Conservation (phyloP, 441 rosid genomes). For the Capsella rubella region DNA sequence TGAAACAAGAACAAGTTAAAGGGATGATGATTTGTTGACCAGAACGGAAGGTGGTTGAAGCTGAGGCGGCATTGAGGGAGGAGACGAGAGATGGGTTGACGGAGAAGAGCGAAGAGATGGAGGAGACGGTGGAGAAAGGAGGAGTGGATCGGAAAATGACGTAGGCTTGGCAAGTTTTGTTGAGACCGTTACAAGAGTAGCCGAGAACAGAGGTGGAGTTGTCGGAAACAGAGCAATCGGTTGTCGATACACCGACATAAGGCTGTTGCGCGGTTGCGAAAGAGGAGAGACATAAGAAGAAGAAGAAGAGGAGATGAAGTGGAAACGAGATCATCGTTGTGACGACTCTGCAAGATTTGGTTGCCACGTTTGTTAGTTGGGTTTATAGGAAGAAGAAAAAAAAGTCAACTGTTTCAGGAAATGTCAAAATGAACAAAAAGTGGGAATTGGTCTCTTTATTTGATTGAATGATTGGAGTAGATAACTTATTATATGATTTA, state of each 20-base stretch:
- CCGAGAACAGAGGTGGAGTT: slow-evolving; percentile 62
- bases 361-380: background rate
- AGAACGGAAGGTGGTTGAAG: slow-evolving; percentile 45
- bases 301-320: slow-evolving; percentile 11
- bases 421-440: slow-evolving; percentile 19
- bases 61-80: slow-evolving; percentile 55
- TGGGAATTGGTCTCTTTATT: slow-evolving; percentile 1
- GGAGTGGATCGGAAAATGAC: slow-evolving; percentile 66
- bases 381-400: background rate
- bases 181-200: slow-evolving; percentile 74
- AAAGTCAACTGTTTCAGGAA: slow-evolving; percentile 32
- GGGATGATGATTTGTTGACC: slow-evolving; percentile 70
- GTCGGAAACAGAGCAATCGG: slow-evolving; percentile 48
- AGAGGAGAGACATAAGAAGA: slow-evolving; percentile 29
- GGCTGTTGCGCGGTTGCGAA: slow-evolving; percentile 69
- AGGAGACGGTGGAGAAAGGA: slow-evolving; percentile 53
- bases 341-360: slow-evolving; percentile 17
- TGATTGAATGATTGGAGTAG: slow-evolving; percentile 5
- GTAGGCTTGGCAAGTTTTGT: slow-evolving; percentile 61
- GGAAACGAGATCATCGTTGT: slow-evolving; percentile 6
- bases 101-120: slow-evolving; percentile 64
- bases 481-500: slow-evolving; percentile 4
- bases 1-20: slow-evolving; percentile 74
- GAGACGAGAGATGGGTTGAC: slow-evolving; percentile 58
- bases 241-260: slow-evolving; percentile 55